A percentile compares a stretch with the other conserved stretches of the same genome.
phyloP scores from a whole-genome alignment of 2,329 filamentous ascomycete species.

The Endoconidiophora laricicola region DNA sequence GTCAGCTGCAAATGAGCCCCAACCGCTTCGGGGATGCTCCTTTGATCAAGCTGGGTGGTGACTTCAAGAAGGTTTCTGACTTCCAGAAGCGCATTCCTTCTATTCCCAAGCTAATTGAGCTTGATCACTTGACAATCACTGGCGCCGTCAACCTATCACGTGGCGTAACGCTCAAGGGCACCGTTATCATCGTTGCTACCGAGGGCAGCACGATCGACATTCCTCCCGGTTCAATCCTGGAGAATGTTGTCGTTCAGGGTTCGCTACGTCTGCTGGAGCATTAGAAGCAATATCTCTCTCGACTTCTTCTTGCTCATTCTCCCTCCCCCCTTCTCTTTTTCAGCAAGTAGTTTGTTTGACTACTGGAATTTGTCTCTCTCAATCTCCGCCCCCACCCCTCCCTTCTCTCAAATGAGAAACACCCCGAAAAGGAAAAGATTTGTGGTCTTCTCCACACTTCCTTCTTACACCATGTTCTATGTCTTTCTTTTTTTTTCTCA shows the following conservation, averaged over 20 bases:
- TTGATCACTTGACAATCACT: slow-evolving; percentile 92
- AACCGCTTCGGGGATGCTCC: slow-evolving; percentile 92
- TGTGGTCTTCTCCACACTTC: neutral
- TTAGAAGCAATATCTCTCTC: slow-evolving; percentile 21
- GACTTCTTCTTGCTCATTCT: neutral
- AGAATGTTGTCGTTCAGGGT: slow-evolving; percentile 98
- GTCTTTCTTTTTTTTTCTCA: neutral
- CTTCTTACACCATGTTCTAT: neutral
- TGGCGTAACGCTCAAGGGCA: slow-evolving; percentile 91
- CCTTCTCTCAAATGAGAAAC: neutral
- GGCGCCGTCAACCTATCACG: slow-evolving; percentile 93
- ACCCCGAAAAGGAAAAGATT: too few species aligned
- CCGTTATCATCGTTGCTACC: slow-evolving; percentile 95
- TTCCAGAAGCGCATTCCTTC: slow-evolving; percentile 78
- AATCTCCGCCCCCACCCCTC: neutral
- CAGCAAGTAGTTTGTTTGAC: too few species aligned
- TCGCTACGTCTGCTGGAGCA: slow-evolving; percentile 63
- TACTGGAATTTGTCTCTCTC: too few species aligned
- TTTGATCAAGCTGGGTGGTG: slow-evolving; percentile 92
- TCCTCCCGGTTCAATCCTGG: slow-evolving; percentile 86
- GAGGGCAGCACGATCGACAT: slow-evolving; percentile 97
- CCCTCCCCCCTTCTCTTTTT: neutral
- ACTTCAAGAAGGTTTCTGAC: slow-evolving; percentile 99
- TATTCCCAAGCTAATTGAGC: slow-evolving; percentile 80
- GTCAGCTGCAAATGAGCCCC: slow-evolving; percentile 91